Evolutionary conservation across 345 rosid genomes (phyloP).

Genomic region (Syzygium aqueum): DNA sequence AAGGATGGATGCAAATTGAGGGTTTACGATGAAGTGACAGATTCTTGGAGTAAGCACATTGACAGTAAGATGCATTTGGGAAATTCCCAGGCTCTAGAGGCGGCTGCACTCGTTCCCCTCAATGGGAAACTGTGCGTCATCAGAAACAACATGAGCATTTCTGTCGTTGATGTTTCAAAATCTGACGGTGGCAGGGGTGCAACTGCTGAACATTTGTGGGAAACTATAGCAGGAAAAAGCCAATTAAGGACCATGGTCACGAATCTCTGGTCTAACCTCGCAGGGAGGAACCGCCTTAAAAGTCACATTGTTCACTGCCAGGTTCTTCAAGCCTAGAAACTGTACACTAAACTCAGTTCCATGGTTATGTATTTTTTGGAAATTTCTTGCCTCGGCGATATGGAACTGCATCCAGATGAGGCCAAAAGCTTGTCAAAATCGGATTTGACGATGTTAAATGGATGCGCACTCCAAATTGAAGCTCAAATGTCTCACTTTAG

Average conservation of each 20-base stretch:
- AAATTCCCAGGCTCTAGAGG: conserved; percentile 55
- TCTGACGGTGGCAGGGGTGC: conserved; percentile 23
- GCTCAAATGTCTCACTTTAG: neutral
- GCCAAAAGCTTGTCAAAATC: neutral
- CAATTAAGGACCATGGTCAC: conserved; percentile 59
- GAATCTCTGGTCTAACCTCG: conserved; percentile 59
- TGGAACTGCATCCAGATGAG: neutral
- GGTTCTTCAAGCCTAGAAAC: conserved; percentile 49
- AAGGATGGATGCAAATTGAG: conserved; percentile 69
- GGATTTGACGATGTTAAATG: neutral
- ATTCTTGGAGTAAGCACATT: conserved; percentile 59
- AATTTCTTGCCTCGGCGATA: neutral
- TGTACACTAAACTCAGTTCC: neutral
- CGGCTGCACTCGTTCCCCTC: conserved; percentile 62
- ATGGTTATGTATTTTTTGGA: neutral
- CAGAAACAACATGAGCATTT: conserved; percentile 66
- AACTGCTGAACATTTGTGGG: conserved; percentile 56
- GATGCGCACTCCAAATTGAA: neutral
- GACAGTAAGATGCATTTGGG: conserved; percentile 70
- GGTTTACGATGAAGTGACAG: conserved; percentile 52
- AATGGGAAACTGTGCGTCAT: conserved; percentile 61
- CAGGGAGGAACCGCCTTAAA: conserved; percentile 57
- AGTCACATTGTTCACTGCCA: conserved; percentile 76
- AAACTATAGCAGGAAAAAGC: conserved; percentile 52
- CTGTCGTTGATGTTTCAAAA: conserved; percentile 49